phyloP scores from a whole-genome alignment of 306 rosid genomes.

The Sicyos edulis region DNA sequence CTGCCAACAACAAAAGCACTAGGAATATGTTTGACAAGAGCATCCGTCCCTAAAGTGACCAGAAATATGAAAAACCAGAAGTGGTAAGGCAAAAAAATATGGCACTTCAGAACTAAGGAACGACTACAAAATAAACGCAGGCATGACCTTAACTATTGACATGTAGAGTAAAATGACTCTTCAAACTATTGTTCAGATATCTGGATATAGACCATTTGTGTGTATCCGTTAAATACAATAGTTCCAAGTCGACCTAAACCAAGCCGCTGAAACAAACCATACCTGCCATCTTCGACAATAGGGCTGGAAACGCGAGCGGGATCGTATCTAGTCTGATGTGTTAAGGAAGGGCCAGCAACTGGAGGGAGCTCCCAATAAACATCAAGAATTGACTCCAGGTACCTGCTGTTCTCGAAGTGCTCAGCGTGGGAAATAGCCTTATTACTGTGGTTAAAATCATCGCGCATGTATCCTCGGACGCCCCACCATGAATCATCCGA shows the following conservation, averaged over 20 bases:
- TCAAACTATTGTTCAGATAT: conserved; percentile 49
- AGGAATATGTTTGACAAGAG: conserved; percentile 10
- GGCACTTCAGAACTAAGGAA: no score
- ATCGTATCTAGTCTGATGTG: conserved; percentile 93
- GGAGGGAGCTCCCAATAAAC: conserved; percentile 99
- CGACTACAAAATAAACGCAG: background rate
- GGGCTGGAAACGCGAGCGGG: conserved; percentile 86
- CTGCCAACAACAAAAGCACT: conserved; percentile 15
- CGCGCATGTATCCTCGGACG: conserved; percentile 83
- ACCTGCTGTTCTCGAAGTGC: conserved; percentile 84
- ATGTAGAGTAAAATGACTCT: conserved; percentile 16
- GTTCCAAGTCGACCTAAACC: conserved; percentile 63
- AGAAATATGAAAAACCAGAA: background rate
- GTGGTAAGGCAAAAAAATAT: background rate
- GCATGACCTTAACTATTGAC: conserved; percentile 25
- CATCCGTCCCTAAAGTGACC: conserved; percentile 14
- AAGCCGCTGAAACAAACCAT: conserved; percentile 69
- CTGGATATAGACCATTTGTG: conserved; percentile 94
- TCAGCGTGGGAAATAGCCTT: conserved; percentile 51
- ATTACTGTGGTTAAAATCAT: conserved; percentile 80
- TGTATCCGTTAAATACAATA: conserved; percentile 92
- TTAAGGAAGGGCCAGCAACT: conserved; percentile 93
- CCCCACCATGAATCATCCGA: conserved; percentile 97
- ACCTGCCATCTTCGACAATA: conserved; percentile 86
- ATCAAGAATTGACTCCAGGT: conserved; percentile 80